Conservation (phyloP, 257 asterid species). For the Coffea eugenioides region DNA sequence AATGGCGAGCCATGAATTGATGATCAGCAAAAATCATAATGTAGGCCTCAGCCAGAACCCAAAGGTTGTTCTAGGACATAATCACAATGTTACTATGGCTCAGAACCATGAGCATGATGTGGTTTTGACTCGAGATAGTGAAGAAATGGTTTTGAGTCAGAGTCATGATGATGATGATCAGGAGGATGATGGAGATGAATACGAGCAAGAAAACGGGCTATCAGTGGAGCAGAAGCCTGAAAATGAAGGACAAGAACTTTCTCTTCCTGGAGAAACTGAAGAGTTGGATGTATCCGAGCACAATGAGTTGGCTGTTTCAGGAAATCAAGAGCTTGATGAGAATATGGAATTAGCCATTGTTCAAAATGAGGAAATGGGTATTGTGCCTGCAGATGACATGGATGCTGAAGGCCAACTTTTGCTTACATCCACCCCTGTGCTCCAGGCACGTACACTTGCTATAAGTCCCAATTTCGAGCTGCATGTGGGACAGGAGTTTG, state of each 20-base stretch:
- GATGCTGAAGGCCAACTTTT: conserved; percentile 43
- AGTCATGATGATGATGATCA: conserved; percentile 27
- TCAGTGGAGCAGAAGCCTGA: conserved; percentile 60
- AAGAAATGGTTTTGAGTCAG: conserved; percentile 44
- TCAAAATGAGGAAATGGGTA: conserved; percentile 57
- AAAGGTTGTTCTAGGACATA: conserved; percentile 47
- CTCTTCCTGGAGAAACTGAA: conserved; percentile 42
- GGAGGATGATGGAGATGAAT: conserved; percentile 45
- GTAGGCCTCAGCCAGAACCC: conserved; percentile 51
- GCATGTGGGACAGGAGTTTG: conserved; percentile 91
- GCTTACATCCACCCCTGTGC: conserved; percentile 57
- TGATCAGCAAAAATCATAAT: conserved; percentile 48
- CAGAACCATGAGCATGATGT: conserved; percentile 34
- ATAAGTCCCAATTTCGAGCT: conserved; percentile 61
- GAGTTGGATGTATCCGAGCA: conserved; percentile 59
- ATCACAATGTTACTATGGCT: conserved; percentile 43
- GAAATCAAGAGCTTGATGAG: conserved; percentile 63
- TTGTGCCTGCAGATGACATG: conserved; percentile 55
- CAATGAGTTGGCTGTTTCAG: conserved; percentile 53
- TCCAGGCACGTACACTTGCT: conserved; percentile 71
- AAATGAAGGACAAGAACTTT: conserved; percentile 44
- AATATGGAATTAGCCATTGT: conserved; percentile 66
- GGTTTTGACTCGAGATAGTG: conserved; percentile 28
- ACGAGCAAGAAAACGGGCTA: conserved; percentile 51
- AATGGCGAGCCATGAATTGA: conserved; percentile 62